Base-by-base conservation (phyloP, 306 rosid species). In the Acacia crassicarpa region DNA sequence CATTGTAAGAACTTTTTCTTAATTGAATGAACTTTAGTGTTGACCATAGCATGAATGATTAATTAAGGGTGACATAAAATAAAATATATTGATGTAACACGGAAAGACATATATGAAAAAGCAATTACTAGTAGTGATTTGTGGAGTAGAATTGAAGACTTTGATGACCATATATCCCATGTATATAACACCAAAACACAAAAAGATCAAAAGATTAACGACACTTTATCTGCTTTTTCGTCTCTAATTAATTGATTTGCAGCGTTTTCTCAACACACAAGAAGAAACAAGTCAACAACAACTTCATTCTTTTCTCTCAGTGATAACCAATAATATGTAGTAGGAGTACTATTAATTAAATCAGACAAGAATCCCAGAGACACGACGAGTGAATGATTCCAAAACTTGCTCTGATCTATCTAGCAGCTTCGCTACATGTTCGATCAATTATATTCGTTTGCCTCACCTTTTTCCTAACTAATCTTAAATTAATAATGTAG, bases 91-190 rank as follows among this genome's bases (percentile, higher is more conserved):
- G 4, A 59, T 23, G 16, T 22, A n/a, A 59, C 32, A 71, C 40
- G 40, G 27, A 80, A 13, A 75, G 11, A 56, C n/a, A n/a, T n/a
- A n/a, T 67, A 22, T 53, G 8, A 61, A 59, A 56, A 17, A 32
- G 81, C 41, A 32, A 32, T n/a, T 6, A n/a, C 11, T 59, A 46
- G 27, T 20, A 46, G 27, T 20, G 51, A 27, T 63, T 40, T 6
- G 56, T 84, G 85, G 88, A 87, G 91, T 87, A 85, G 79, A 86
- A 76, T 63, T 74, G 83, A 85, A 86, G 89, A 80, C 66, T 86
- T 88, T 88, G 91, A 88, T 88, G 91, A 88, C 91, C 91, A 72
- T n/a, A n/a, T n/a, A n/a, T 83, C 45, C 11, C 7, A 54, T 12
- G 40, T 25, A 65, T 12, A 49, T 25, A 65, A n/a, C 82, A 40